Base-by-base conservation (phyloP, 164 flowering plant species). In the Cinnamomum micranthum region DNA sequence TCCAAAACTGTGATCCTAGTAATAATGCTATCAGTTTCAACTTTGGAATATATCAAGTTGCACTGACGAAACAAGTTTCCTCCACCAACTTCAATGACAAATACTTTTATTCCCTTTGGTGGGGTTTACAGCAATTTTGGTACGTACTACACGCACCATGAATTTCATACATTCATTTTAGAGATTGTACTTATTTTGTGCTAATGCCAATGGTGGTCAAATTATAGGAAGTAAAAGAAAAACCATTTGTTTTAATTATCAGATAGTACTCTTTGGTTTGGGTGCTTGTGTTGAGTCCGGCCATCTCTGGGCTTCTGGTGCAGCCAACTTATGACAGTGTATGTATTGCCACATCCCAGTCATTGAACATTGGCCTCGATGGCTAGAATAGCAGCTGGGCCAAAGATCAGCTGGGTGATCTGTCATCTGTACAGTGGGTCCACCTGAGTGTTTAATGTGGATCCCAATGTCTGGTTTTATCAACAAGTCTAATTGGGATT, bases 71-170 rank as follows among this genome's bases (percentile, higher is more conserved):
- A 41, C 74, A 83, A 52, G 94, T 92, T 73, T 85, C 89, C 68
- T 87, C 90, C 65, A 74, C 87, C 17, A 81, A 71, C 65, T 93
- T 95, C 69, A 2, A 88, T 15, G 80, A 75, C 55, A 95, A 89
- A 80, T 95, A 93, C 82, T 89, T 93, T 78, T 95, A 91, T 78
- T 88, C 97, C 69, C 79, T 95, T 31, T 95, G 99, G 99, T 95
- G 97, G 97, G 99, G 99, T n/a, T 80, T 93, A 55, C 97, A 95
- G 78, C 82, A 95, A 52, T 81, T 95, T 59, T 92, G 99, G 99
- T 95, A 88, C 17, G 6, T 55, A 55, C 5, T 31, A 31, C 35
- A 31, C 6, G 35, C 35, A 4, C 7, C 19, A 3, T 55, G 5
- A 55, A 55, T 55, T 55, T 55, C 60, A 15, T 55, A 55, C n/a